Conservation (phyloP, 2,329 filamentous ascomycete species). For the Arthrobotrys iridis region DNA sequence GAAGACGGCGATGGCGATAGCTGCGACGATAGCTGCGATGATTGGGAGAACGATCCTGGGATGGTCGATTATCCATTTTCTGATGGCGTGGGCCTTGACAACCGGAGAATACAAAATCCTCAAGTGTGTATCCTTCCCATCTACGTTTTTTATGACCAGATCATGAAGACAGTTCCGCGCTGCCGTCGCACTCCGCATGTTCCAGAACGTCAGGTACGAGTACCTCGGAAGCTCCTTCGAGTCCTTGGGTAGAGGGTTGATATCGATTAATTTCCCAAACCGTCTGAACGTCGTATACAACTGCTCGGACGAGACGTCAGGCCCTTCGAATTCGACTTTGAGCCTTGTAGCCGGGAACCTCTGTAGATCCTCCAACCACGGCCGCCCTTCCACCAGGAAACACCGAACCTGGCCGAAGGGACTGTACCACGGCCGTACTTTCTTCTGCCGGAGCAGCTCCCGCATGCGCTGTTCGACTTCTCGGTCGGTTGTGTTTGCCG, state of each 20-base stretch:
- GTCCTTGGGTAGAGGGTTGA: slow-evolving; percentile 81
- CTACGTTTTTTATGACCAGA: slow-evolving; percentile 72
- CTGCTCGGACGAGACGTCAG: slow-evolving; percentile 84
- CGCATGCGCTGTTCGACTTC: slow-evolving; percentile 72
- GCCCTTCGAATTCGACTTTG: slow-evolving; percentile 82
- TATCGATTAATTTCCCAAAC: slow-evolving; percentile 91
- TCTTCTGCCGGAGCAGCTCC: slow-evolving; percentile 73
- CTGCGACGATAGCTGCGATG: slow-evolving; percentile 81
- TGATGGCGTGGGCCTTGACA: slow-evolving; percentile 79
- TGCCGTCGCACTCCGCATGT: slow-evolving; percentile 80
- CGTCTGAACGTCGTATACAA: slow-evolving; percentile 86
- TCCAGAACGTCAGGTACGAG: slow-evolving; percentile 79
- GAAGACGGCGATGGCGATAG: slow-evolving; percentile 86
- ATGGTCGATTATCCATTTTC: slow-evolving; percentile 87
- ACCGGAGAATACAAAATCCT: slow-evolving; percentile 85
- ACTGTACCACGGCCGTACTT: slow-evolving; percentile 89
- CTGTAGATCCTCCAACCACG: slow-evolving; percentile 93
- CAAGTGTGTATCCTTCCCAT: slow-evolving; percentile 72
- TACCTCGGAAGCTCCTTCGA: slow-evolving; percentile 85
- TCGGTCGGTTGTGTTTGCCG: slow-evolving; percentile 62
- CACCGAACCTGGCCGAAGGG: slow-evolving; percentile 77
- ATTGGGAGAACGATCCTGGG: slow-evolving; percentile 87
- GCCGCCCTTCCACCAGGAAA: slow-evolving; percentile 80
- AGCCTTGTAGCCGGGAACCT: slow-evolving; percentile 79
- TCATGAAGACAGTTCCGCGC: slow-evolving; percentile 94